phyloP scores from a whole-genome alignment of 2,329 filamentous ascomycete species.

The Ophiostoma sp. region DNA sequence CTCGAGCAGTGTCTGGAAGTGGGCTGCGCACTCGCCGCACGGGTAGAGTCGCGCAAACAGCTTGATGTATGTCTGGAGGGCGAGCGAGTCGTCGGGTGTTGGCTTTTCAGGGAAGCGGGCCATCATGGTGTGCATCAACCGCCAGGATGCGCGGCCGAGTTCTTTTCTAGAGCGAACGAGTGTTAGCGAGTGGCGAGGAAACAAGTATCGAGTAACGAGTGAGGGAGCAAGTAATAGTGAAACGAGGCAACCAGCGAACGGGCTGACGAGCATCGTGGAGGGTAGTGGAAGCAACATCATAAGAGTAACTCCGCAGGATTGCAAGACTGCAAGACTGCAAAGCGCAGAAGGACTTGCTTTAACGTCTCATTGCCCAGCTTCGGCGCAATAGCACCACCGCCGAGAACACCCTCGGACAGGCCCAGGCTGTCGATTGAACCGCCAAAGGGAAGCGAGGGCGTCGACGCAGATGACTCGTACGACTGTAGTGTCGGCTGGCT shows the following conservation, averaged over 20 bases:
- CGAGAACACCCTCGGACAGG: slow-evolving; percentile 48
- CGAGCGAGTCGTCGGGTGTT: slow-evolving; percentile 54
- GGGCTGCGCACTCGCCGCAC: slow-evolving; percentile 62
- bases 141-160: slow-evolving; percentile 63
- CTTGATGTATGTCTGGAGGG: slow-evolving; percentile 59
- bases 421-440: slow-evolving; percentile 31
- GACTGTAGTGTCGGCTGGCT: slow-evolving; percentile 11
- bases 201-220: too few relatives aligned
- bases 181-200: neutral
- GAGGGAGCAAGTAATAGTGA: neutral
- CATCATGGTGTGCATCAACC: slow-evolving; percentile 66
- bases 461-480: neutral
- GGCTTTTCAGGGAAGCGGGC: slow-evolving; percentile 63
- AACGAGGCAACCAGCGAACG: neutral
- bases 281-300: too few relatives aligned
- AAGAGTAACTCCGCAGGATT: too few relatives aligned
- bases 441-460: slow-evolving; percentile 15
- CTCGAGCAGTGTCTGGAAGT: slow-evolving; percentile 58
- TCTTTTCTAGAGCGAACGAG: slow-evolving; percentile 35
- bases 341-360: slow-evolving; percentile 49
- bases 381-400: slow-evolving; percentile 67
- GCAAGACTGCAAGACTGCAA: neutral
- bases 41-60: slow-evolving; percentile 65
- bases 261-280: too few relatives aligned
- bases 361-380: slow-evolving; percentile 77